Evolutionary conservation across 257 asterid species (phyloP).

Genomic region (Buddleja alternifolia): DNA sequence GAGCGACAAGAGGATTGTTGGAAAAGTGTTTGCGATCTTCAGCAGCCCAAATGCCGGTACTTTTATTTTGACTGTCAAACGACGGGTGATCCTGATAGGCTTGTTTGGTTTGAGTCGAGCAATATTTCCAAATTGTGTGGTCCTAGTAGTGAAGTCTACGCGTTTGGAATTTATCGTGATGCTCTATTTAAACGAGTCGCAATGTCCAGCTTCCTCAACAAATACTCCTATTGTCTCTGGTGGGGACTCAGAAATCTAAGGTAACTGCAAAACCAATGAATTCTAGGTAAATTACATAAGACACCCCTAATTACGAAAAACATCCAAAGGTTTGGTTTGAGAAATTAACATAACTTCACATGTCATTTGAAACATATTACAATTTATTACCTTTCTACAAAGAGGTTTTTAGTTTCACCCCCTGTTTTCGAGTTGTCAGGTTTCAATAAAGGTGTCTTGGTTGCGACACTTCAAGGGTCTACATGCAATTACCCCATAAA

Average conservation of each 20-base stretch:
- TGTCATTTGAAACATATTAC: too few relatives aligned
- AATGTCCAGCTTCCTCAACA: constrained; percentile 38
- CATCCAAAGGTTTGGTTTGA: too few relatives aligned
- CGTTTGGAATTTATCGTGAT: constrained; percentile 61
- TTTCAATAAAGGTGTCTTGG: too few relatives aligned
- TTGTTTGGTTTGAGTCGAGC: constrained; percentile 54
- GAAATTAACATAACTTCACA: too few relatives aligned
- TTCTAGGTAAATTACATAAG: too few relatives aligned
- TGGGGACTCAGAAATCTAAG: constrained; percentile 76
- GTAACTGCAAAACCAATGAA: too few relatives aligned
- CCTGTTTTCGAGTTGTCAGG: too few relatives aligned
- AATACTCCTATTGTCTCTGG: constrained; percentile 70
- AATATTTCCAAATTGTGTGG: constrained; percentile 53
- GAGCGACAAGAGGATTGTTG: constrained; percentile 74
- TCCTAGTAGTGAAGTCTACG: constrained; percentile 38
- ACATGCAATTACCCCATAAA: too few relatives aligned
- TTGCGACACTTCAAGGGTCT: too few relatives aligned
- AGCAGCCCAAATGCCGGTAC: constrained; percentile 46
- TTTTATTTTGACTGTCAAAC: constrained; percentile 53
- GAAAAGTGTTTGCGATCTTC: constrained; percentile 62
- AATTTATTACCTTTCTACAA: too few relatives aligned
- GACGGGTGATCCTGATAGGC: constrained; percentile 30
- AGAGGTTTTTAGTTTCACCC: too few relatives aligned
- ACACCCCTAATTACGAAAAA: too few relatives aligned
- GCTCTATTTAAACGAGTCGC: constrained; percentile 44